Conservation (phyloP, 2,329 filamentous ascomycete genomes). For the Emergomyces pasteurianus region DNA sequence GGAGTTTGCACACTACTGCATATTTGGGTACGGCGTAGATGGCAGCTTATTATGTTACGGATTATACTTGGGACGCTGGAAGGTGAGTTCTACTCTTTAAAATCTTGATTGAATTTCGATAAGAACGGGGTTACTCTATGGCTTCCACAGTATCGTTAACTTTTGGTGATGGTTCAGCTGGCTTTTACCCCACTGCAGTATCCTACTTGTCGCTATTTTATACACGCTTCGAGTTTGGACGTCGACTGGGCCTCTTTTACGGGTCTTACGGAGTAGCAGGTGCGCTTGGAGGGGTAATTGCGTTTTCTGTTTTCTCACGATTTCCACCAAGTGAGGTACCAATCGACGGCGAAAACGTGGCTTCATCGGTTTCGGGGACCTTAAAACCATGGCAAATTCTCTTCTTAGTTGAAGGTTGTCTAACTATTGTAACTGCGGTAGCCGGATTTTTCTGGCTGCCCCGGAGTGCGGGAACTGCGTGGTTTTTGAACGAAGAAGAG, state of each 20-base stretch:
- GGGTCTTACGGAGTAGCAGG: conserved; percentile 46
- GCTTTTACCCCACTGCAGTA: conserved; percentile 48
- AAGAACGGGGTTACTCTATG: neutral
- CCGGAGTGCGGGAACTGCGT: conserved; percentile 37
- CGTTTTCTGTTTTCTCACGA: conserved; percentile 37
- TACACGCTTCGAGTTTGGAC: conserved; percentile 45
- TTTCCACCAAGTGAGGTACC: conserved; percentile 10
- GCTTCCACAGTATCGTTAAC: conserved; percentile 12
- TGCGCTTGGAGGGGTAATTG: conserved; percentile 44
- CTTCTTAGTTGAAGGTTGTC: conserved; percentile 38
- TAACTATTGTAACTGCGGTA: conserved; percentile 36
- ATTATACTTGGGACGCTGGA: conserved; percentile 38
- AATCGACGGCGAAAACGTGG: conserved; percentile 13
- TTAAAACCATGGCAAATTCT: conserved; percentile 42
- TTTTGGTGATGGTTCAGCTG: conserved; percentile 24
- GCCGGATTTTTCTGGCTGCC: conserved; percentile 41
- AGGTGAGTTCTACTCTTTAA: conserved; percentile 16
- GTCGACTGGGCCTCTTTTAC: conserved; percentile 44
- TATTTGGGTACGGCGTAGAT: conserved; percentile 34
- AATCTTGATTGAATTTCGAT: neutral
- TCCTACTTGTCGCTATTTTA: conserved; percentile 50
- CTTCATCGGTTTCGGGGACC: conserved; percentile 18
- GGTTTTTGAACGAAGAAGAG: conserved; percentile 39
- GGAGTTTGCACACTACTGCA: conserved; percentile 38
- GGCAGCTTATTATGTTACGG: conserved; percentile 37